Evolutionary conservation across 805 yeast genomes (phyloP).

Genomic region (Pichia gijzeniarum): DNA sequence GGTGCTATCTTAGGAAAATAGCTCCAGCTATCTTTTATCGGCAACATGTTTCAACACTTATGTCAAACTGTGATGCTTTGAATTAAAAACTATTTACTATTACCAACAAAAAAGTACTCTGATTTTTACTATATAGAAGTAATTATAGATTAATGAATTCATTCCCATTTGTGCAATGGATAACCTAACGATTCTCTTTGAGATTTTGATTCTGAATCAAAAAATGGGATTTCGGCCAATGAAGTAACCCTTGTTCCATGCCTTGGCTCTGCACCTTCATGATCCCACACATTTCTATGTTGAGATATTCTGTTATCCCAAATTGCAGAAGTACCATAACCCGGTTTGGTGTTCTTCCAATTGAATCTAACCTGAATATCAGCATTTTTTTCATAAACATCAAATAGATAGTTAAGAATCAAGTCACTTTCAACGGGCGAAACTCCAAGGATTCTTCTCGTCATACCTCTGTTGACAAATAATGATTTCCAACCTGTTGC

Average conservation of each 20-base stretch:
- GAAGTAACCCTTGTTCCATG: constrained; percentile 51
- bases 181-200: constrained; percentile 46
- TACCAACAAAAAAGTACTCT: too few species aligned
- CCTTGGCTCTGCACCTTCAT: constrained; percentile 35
- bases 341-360: constrained; percentile 34
- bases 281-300: constrained; percentile 40
- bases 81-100: too few species aligned
- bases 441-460: constrained; percentile 46
- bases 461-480: constrained; percentile 46
- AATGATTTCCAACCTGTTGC: constrained; percentile 57
- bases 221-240: constrained; percentile 48
- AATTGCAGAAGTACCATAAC: constrained; percentile 40
- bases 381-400: constrained; percentile 42
- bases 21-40: too few species aligned
- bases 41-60: too few species aligned
- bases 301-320: constrained; percentile 46
- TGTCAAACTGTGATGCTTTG: too few species aligned
- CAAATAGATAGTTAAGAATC: constrained; percentile 40
- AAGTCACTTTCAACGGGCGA: constrained; percentile 44
- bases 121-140: too few species aligned
- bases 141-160: too few species aligned
- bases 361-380: constrained; percentile 52
- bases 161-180: constrained; percentile 13
- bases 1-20: too few species aligned
- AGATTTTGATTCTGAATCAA: constrained; percentile 43